These are phyloP conservation scores for Lachnellula cervina DNA, from an alignment of 2,329 filamentous ascomycete species.

Conservation along the genomic window DNA sequence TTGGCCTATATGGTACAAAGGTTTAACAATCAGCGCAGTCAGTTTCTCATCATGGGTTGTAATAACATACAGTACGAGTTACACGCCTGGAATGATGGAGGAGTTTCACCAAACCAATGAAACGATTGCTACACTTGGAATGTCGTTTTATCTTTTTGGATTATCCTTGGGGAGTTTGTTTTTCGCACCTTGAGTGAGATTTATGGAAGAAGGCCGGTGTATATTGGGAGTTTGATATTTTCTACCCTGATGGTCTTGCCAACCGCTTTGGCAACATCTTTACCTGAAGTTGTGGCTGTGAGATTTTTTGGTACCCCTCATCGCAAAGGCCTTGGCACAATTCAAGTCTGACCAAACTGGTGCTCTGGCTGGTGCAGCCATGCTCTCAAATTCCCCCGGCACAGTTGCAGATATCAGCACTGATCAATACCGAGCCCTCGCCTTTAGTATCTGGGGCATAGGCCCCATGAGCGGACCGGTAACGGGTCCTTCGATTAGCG, in stretches of 20 bases:
- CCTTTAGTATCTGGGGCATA: conserved; percentile 77
- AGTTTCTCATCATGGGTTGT: conserved; percentile 36
- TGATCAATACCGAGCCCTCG: conserved; percentile 74
- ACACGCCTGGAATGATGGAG: conserved; percentile 65
- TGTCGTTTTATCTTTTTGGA: conserved; percentile 75
- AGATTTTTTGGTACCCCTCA: conserved; percentile 62
- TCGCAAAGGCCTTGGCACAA: background rate
- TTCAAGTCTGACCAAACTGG: conserved; percentile 26
- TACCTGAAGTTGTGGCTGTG: conserved; percentile 63
- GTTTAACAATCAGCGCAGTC: conserved; percentile 33
- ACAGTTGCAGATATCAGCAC: conserved; percentile 78
- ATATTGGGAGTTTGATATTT: conserved; percentile 57
- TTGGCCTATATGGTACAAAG: conserved; percentile 53
- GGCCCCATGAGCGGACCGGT: conserved; percentile 75
- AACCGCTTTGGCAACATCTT: conserved; percentile 62
- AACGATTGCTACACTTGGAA: conserved; percentile 64
- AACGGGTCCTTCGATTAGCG: conserved; percentile 69
- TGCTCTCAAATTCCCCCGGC: conserved; percentile 80
- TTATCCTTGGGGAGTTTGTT: conserved; percentile 67
- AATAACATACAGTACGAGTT: conserved; percentile 72
- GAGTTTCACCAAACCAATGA: conserved; percentile 57
- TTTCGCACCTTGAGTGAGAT: conserved; percentile 71
- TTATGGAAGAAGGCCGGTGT: conserved; percentile 64
- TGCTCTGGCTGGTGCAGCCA: conserved; percentile 68
- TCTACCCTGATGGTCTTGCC: conserved; percentile 70